phyloP scores from a whole-genome alignment of 2,329 filamentous ascomycete genomes.

The Exophiala bonariae region DNA sequence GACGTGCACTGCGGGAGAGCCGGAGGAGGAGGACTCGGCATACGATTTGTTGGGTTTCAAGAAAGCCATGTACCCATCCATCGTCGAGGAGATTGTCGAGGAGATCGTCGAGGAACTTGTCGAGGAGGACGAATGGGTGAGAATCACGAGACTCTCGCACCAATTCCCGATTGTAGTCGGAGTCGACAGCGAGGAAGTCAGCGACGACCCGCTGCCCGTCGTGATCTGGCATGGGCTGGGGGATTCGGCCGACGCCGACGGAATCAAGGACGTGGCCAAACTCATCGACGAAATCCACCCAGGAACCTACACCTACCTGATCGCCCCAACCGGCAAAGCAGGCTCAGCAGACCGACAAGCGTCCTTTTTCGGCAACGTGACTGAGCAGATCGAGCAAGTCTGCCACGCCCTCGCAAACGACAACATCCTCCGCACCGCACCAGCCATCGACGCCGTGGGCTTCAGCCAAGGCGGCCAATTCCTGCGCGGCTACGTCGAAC shows the following conservation, averaged over 20 bases:
- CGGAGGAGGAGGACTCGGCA: background rate
- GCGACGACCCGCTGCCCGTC: conserved; percentile 67
- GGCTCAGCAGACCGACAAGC: conserved; percentile 69
- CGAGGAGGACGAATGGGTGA: background rate
- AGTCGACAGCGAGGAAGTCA: conserved; percentile 17
- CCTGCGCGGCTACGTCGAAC: conserved; percentile 84
- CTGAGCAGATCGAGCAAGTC: conserved; percentile 71
- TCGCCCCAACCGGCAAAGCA: conserved; percentile 68
- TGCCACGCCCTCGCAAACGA: conserved; percentile 75
- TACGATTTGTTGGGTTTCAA: background rate
- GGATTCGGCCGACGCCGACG: conserved; percentile 68
- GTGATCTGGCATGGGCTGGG: conserved; percentile 92
- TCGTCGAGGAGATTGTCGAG: conserved; percentile 3
- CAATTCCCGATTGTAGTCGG: background rate
- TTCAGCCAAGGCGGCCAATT: conserved; percentile 97
- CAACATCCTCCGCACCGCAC: conserved; percentile 76
- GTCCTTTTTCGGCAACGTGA: conserved; percentile 90
- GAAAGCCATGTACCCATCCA: background rate
- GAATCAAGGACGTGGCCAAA: conserved; percentile 69
- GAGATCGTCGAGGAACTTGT: conserved; percentile 4
- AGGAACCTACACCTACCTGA: conserved; percentile 79
- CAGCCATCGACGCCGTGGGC: conserved; percentile 84
- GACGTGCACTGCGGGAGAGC: too few relatives aligned
- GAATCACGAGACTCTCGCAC: conserved; percentile 17
- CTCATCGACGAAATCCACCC: conserved; percentile 73